Percentiles rank a stretch among this genome's conserved stretches.
These are phyloP conservation scores for Cucumis cinereus DNA, from an alignment of 306 rosid species.

Conservation along the genomic window DNA sequence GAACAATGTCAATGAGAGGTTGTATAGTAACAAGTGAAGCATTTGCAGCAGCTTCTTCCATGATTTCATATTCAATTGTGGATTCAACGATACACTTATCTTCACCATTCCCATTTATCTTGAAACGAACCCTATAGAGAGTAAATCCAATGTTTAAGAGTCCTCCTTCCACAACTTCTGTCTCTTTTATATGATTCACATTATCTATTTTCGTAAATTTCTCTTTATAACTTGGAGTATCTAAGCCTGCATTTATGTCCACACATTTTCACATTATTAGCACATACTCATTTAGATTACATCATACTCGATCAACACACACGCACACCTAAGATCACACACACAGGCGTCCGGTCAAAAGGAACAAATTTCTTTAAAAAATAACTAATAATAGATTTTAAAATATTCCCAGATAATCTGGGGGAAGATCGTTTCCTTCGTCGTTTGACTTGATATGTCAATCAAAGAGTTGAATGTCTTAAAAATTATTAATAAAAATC, in stretches of 20 bases:
- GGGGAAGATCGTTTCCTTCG: no score
- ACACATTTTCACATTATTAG: neutral
- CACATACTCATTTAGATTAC: no score
- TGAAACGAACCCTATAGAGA: constrained; percentile 26
- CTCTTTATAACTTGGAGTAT: constrained; percentile 19
- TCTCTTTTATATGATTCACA: constrained; percentile 46
- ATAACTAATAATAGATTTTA: no score
- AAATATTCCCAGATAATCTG: no score
- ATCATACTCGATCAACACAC: no score
- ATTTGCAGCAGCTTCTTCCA: constrained; percentile 38
- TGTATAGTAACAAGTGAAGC: constrained; percentile 36
- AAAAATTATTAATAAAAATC: no score
- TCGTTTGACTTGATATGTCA: no score
- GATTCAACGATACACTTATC: constrained; percentile 29
- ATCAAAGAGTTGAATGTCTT: no score
- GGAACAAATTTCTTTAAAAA: no score
- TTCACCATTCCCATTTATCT: constrained; percentile 28
- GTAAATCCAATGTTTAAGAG: constrained; percentile 42
- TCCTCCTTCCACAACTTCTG: constrained; percentile 58
- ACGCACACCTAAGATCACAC: no score
- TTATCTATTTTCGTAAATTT: constrained; percentile 45
- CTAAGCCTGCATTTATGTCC: neutral
- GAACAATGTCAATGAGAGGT: constrained; percentile 10
- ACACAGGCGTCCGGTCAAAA: no score
- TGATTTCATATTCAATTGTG: constrained; percentile 39